These are phyloP conservation scores for Vachellia collinsii DNA, from an alignment of 306 rosid species.

Conservation along the genomic window DNA sequence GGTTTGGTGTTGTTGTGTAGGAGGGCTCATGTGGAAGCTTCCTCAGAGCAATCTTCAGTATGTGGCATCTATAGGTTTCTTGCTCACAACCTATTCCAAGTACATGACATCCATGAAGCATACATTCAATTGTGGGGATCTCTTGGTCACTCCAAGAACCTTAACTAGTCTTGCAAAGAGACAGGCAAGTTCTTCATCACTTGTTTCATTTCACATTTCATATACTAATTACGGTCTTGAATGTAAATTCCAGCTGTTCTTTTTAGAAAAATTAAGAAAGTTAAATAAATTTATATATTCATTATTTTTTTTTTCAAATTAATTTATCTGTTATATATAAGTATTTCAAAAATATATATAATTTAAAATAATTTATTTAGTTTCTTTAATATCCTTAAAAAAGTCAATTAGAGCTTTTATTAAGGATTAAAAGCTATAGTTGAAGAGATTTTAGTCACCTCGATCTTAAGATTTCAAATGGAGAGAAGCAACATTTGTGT, in stretches of 20 bases:
- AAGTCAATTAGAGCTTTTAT: too few relatives aligned
- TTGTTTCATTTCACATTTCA: background rate
- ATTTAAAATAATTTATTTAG: too few relatives aligned
- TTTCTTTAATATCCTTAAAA: too few relatives aligned
- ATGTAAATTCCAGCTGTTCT: too few relatives aligned
- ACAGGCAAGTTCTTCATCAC: slow-evolving; percentile 52
- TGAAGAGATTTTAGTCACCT: background rate
- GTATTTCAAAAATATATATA: too few relatives aligned
- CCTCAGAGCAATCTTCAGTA: slow-evolving; percentile 84
- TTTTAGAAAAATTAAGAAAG: too few relatives aligned
- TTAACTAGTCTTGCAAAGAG: slow-evolving; percentile 63
- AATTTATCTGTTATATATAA: too few relatives aligned
- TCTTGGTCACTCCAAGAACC: slow-evolving; percentile 62
- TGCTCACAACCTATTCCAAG: slow-evolving; percentile 87
- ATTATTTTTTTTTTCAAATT: too few relatives aligned
- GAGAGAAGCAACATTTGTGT: background rate
- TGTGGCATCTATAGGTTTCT: slow-evolving; percentile 82
- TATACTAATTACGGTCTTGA: too few relatives aligned
- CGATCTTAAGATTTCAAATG: background rate
- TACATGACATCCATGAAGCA: slow-evolving; percentile 69
- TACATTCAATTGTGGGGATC: slow-evolving; percentile 75
- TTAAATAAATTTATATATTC: too few relatives aligned
- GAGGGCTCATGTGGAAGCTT: slow-evolving; percentile 81
- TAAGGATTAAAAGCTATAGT: too few relatives aligned
- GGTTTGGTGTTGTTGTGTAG: slow-evolving; percentile 32